Evolutionary conservation across 768 basidiomycete genomes (phyloP), one percentile per base, ranked within the genome.

Genomic region (Ramaria sp.): DNA sequence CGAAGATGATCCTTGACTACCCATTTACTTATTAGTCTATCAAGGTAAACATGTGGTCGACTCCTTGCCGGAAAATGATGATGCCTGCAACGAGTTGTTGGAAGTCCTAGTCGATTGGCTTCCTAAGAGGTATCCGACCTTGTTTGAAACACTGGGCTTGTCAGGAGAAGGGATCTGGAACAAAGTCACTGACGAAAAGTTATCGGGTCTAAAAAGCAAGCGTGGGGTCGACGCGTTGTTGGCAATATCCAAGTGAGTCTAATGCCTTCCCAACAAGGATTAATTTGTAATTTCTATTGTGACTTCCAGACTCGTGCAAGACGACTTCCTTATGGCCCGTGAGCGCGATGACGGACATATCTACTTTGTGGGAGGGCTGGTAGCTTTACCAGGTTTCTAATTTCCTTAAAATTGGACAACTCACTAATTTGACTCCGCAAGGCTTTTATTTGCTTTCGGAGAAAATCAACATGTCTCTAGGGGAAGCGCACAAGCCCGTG

Each of bases 51-150:
- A 63, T 2, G 65, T 81, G 9, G 55, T 81, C 16, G 69, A 75
- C 53, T 68, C 67, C 3, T 62, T 76, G 3, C 77, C 78, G 0
- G 78, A 77, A 32, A 75, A 75, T 54, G 73, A 74, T 58, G 60
- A 52, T 0, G 77, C 77, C 0, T 78, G 76, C 58, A 60, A 60
- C 27, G 80, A 82, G 61, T 70, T 79, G 52, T 71, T 77, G 70
- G 71, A 77, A 55, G 78, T 76, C 70, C 73, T 76, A 36, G 67
- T 82, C 41, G 76, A 80, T 57, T 81, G 73, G 58, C 64, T 82
- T 39, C 79, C 76, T 42, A 69, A 68, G 27, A 71, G 79, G n/a
- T 81, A 80, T 59, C 79, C 81, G 9, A 70, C 70, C 7, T 73
- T 75, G 27, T 81, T 82, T 60, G 59, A 64, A 7, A 39, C 41